Evolutionary conservation across 78 protist genomes (phyloP), one percentile per base, ranked within the genome.

Genomic region (Goniomonas avonlea): DNA sequence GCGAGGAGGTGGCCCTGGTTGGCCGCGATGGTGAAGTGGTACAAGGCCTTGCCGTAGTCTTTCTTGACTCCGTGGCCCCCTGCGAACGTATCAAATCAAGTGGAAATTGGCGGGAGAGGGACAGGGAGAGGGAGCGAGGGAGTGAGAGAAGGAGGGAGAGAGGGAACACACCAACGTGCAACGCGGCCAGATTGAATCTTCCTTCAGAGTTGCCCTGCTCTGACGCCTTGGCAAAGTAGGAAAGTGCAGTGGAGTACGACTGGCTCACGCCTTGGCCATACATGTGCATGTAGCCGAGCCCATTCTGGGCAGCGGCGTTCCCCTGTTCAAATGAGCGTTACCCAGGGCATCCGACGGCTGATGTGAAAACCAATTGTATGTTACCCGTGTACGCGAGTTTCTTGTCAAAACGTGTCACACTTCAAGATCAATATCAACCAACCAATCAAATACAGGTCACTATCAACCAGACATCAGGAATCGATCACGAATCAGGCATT

Each of bases 251-350:
- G 41, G 40, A 5, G 56, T 13, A 47, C 43, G 47, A 34, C 40
- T 47, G 60, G 25, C 34, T 29, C 25, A 70, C 38, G n/a, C 85
- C 81, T 20, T 21, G 3, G 21, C 85, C 85, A 20, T 82, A 55
- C 55, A 73, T 25, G 73, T 58, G 55, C 73, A 70, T 73, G 79
- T 32, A 82, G 35, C 85, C 85, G 25, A 82, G 71, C 4, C 85
- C 85, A 41, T 82, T 82, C 31, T 48, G 5, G 43, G 77, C 76
- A 2, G 65, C 15, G 53, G 66, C 29, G 37, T 70, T 32, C 27
- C 71, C 79, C 77, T 79, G 55, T 41, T 70, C 60, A 8, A 47
- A 37, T 2, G 47, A 37, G 17, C 18, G 69, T 32, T 9, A 7
- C 61, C 48, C n/a, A n/a, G n/a, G n/a, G n/a, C n/a, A n/a, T n/a